Conservation (phyloP, 176 grass and related monocot species). For the Pontederia crassipes region DNA sequence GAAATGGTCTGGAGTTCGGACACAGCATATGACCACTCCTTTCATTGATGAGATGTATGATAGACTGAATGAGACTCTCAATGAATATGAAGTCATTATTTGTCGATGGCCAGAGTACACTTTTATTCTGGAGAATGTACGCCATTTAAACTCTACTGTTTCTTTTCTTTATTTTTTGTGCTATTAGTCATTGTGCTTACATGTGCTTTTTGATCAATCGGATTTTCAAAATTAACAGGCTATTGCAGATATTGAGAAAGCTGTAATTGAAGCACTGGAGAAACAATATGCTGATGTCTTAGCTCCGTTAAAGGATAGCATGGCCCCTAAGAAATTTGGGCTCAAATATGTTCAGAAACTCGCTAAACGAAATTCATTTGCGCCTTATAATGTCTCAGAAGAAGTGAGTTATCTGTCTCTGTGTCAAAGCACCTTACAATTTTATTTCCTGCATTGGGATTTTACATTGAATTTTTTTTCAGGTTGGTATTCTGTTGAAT, state of each 20-base stretch:
- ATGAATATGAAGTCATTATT: slow-evolving; percentile 93
- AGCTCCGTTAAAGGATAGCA: slow-evolving; percentile 81
- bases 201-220: neutral
- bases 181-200: neutral
- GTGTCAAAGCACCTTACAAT: neutral
- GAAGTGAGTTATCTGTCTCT: slow-evolving; percentile 51
- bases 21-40: slow-evolving; percentile 90
- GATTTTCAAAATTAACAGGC: slow-evolving; percentile 53
- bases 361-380: slow-evolving; percentile 67
- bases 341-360: slow-evolving; percentile 90
- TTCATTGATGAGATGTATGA: slow-evolving; percentile 98
- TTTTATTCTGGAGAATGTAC: slow-evolving; percentile 90
- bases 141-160: slow-evolving; percentile 18
- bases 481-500: slow-evolving; percentile 95
- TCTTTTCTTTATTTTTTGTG: no score
- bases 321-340: slow-evolving; percentile 93
- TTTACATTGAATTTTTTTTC: slow-evolving; percentile 25
- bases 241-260: slow-evolving; percentile 98
- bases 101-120: slow-evolving; percentile 97
- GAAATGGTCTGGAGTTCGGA: slow-evolving; percentile 96
- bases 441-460: neutral
- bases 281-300: slow-evolving; percentile 86
- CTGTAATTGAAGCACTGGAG: slow-evolving; percentile 66
- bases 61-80: slow-evolving; percentile 63
- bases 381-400: slow-evolving; percentile 65